Percentiles rank a stretch among this genome's conserved stretches.
These are phyloP conservation scores for Aspergillus aculeatinus DNA, from an alignment of 2,329 filamentous ascomycete species.

Conservation along the genomic window DNA sequence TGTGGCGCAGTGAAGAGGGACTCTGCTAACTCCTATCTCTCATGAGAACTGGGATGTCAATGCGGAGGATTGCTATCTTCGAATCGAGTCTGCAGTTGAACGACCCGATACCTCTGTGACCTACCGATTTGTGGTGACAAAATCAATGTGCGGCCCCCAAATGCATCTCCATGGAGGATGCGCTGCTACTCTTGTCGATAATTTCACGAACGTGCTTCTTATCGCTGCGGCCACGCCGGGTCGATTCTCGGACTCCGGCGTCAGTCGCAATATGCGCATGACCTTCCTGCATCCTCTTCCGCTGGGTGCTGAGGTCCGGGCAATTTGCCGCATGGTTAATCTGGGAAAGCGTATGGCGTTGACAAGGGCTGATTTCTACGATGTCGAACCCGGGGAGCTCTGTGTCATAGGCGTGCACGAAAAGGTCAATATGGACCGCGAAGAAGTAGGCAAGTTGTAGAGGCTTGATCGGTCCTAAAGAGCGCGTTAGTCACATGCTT, in stretches of 20 bases:
- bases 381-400: neutral
- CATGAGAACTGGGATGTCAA: neutral
- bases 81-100: neutral
- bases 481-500: no score
- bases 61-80: neutral
- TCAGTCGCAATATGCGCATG: neutral
- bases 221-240: neutral
- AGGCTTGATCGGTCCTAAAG: no score
- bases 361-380: neutral
- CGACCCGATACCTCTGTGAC: neutral
- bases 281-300: neutral
- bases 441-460: neutral
- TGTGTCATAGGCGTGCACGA: neutral
- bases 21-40: neutral
- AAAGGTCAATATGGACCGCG: neutral
- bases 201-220: neutral
- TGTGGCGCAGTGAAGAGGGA: neutral
- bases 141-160: neutral
- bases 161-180: neutral
- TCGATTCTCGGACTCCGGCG: neutral
- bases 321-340: neutral
- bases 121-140: neutral
- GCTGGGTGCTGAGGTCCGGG: neutral
- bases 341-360: neutral
- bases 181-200: neutral